Evolutionary conservation across 495 filamentous ascomycete genomes (phyloP).

Genomic region (Podospora tetraspora): DNA sequence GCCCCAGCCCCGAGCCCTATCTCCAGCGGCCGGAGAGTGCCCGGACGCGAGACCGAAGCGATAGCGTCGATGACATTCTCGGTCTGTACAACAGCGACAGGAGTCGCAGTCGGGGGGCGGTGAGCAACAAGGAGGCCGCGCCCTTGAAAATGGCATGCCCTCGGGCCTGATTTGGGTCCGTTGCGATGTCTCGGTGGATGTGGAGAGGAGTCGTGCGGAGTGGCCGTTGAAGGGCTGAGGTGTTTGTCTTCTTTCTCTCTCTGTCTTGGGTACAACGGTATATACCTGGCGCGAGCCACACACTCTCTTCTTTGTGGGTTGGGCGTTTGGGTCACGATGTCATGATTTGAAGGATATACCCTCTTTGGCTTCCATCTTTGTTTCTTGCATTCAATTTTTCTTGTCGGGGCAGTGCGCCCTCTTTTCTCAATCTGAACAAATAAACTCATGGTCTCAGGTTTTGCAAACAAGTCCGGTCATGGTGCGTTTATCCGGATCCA

Average conservation of each 20-base stretch:
- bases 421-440: background rate
- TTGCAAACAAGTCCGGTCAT: background rate
- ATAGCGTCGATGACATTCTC: slow-evolving; percentile 34
- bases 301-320: background rate
- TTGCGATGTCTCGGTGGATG: background rate
- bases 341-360: background rate
- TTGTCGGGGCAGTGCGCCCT: background rate
- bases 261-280: background rate
- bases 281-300: background rate
- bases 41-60: slow-evolving; percentile 15
- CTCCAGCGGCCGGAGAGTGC: slow-evolving; percentile 12
- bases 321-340: background rate
- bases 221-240: background rate
- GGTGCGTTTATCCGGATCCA: too few relatives aligned
- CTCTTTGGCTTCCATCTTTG: background rate
- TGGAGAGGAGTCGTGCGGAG: background rate
- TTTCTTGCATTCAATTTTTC: background rate
- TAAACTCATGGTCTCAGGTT: background rate
- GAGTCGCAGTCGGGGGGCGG: slow-evolving; percentile 14
- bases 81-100: slow-evolving; percentile 26
- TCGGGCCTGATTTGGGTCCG: background rate
- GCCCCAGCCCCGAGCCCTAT: slow-evolving; percentile 12
- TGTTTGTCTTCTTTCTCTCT: background rate
- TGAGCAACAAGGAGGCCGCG: background rate
- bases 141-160: background rate